phyloP scores from a whole-genome alignment of 352 stramenopile genomes.

The Pilasporangium apinafurcum region DNA sequence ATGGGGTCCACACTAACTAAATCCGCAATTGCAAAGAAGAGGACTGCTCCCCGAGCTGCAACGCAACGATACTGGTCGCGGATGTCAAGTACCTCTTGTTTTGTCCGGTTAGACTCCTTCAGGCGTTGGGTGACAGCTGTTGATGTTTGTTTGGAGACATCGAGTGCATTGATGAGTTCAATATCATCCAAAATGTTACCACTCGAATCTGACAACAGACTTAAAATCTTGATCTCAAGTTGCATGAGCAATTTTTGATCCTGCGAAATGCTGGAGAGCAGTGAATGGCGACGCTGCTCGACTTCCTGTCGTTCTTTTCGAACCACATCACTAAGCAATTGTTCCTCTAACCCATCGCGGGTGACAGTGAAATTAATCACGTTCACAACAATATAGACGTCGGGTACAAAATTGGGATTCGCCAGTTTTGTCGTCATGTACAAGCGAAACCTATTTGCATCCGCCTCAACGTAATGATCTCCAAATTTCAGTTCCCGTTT shows the following conservation, averaged over 20 bases:
- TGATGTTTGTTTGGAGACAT: conserved; percentile 64
- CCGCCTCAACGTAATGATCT: conserved; percentile 60
- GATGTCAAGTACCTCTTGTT: conserved; percentile 51
- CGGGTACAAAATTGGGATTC: conserved; percentile 87
- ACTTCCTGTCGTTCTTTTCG: conserved; percentile 80
- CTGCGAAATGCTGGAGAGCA: conserved; percentile 85
- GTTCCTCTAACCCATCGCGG: conserved; percentile 82
- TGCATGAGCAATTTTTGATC: conserved; percentile 88
- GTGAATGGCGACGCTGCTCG: conserved; percentile 75
- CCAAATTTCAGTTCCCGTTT: conserved; percentile 51
- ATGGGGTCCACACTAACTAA: conserved; percentile 55
- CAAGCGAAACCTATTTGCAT: conserved; percentile 75
- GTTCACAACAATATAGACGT: conserved; percentile 91
- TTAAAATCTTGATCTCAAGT: conserved; percentile 90
- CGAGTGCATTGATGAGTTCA: conserved; percentile 61
- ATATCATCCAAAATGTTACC: conserved; percentile 91
- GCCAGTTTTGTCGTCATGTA: conserved; percentile 91
- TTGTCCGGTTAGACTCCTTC: conserved; percentile 50
- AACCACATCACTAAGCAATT: conserved; percentile 88
- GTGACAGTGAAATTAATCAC: conserved; percentile 94
- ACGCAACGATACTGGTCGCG: conserved; percentile 54
- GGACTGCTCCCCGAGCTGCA: conserved; percentile 45
- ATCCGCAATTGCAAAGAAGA: conserved; percentile 70
- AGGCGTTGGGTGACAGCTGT: conserved; percentile 46
- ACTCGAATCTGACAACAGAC: conserved; percentile 76